Base-by-base conservation (phyloP, 78 protist genomes). In the Parvularia atlantis region DNA sequence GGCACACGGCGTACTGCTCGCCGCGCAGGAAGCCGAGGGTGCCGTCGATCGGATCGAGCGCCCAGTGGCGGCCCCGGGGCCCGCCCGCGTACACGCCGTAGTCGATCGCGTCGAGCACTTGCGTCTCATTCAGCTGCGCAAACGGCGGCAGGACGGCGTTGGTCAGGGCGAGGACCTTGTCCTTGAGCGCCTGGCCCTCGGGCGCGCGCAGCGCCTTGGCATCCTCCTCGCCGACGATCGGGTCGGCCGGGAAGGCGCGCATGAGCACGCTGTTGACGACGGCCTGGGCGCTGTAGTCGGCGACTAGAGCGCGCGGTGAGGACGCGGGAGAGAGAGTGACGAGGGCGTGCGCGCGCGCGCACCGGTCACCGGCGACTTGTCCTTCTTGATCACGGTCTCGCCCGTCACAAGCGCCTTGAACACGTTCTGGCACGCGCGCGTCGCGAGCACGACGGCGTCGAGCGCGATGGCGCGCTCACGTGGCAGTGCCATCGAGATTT, bases 11-110 rank as follows among this genome's bases (percentile, higher is more conserved):
- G n/a, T 35, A 60, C 66, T 60, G 66, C 19, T 60, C 66, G 19
- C 66, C 66, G 43, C 66, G 66, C 31, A 60, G 39, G 66, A 60
- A 60, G 43, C 66, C 66, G 43, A 35, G 36, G 26, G 66, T 35
- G 66, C 66, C 66, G 43, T 60, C 66, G 26, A 60, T 36, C 43
- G 66, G 66, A 44, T 60, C 66, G 33, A 60, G 39, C 31, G 14
- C 43, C 66, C 66, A 60, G 66, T 14, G 14, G 66, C 39, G 44
- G 9, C 36, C 63, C 33, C 9, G 2, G 10, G 63, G 26, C 37
- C 43, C 33, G 63, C 63, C 63, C 2, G 33, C 35, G 35, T 14
- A 2, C 33, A 6, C 17, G 63, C 36, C 63, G 10, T 28, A 2
- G 63, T 58, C 63, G 35, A 58, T 14, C 28, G 7, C 16, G 36